phyloP scores from a whole-genome alignment of 371 early-diverging fungal genomes.

The Saksenaea vasiformis region DNA sequence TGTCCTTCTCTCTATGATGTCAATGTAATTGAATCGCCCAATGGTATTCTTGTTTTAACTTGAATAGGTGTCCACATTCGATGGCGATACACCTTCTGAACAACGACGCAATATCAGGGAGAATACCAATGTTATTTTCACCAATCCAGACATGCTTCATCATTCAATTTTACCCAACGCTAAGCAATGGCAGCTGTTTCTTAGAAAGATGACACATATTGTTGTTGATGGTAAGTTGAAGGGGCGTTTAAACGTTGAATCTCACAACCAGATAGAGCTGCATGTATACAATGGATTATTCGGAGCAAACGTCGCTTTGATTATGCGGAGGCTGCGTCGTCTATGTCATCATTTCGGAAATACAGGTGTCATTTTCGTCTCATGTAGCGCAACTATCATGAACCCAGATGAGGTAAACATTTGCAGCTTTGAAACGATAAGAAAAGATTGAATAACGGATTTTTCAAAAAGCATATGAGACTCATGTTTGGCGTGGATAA shows the following conservation, averaged over 20 bases:
- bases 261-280: conserved; percentile 47
- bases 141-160: conserved; percentile 87
- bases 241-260: neutral
- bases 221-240: conserved; percentile 69
- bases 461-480: conserved; percentile 49
- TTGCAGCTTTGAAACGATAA: neutral
- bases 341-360: conserved; percentile 56
- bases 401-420: conserved; percentile 51
- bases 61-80: conserved; percentile 35
- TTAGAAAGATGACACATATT: conserved; percentile 55
- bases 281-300: conserved; percentile 72
- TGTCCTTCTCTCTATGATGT: conserved; percentile 26
- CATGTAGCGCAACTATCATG: conserved; percentile 59
- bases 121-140: conserved; percentile 64
- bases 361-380: conserved; percentile 53
- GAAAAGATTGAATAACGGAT: neutral
- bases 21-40: neutral
- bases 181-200: conserved; percentile 57
- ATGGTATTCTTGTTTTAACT: neutral
- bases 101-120: conserved; percentile 50
- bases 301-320: conserved; percentile 68
- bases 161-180: conserved; percentile 66
- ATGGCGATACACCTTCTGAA: conserved; percentile 53
- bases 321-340: conserved; percentile 68
- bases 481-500: conserved; percentile 37